A percentile compares a stretch with the other conserved stretches of the same genome.
These are phyloP conservation scores for Phaeosphaeria sp. DNA, from an alignment of 2,329 filamentous ascomycete species.

Conservation along the genomic window DNA sequence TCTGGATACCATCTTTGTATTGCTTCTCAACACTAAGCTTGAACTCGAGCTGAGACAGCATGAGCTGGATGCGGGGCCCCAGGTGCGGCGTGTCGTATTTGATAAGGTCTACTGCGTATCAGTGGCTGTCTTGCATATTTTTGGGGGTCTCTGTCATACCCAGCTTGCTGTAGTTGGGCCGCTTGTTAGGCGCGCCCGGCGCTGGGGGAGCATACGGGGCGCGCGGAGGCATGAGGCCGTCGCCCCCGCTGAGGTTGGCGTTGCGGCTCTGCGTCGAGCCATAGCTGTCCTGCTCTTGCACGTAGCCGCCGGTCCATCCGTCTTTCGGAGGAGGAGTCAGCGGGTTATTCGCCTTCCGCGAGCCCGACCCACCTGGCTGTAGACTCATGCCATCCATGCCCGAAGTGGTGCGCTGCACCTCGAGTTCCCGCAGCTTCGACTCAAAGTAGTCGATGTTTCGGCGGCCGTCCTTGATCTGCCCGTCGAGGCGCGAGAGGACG, in stretches of 20 bases:
- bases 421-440: slow-evolving; percentile 85
- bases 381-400: slow-evolving; percentile 72
- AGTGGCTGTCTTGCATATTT: slow-evolving; percentile 17
- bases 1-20: slow-evolving; percentile 98
- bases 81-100: slow-evolving; percentile 97
- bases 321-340: slow-evolving; percentile 76
- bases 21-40: slow-evolving; percentile 99
- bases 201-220: slow-evolving; percentile 79
- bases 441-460: slow-evolving; percentile 96
- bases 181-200: slow-evolving; percentile 69
- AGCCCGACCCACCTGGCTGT: slow-evolving; percentile 54
- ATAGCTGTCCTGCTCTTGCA: slow-evolving; percentile 67
- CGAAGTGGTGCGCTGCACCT: slow-evolving; percentile 76
- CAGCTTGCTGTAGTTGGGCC: slow-evolving; percentile 92
- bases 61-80: slow-evolving; percentile 96
- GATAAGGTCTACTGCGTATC: slow-evolving; percentile 75
- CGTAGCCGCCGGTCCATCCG: slow-evolving; percentile 57
- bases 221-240: slow-evolving; percentile 79
- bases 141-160: slow-evolving; percentile 62
- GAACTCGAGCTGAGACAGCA: slow-evolving; percentile 98
- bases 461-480: slow-evolving; percentile 90
- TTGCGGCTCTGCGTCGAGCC: slow-evolving; percentile 59
- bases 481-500: slow-evolving; percentile 88
- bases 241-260: slow-evolving; percentile 67
- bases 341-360: slow-evolving; percentile 46